Conservation (phyloP, 495 filamentous ascomycete genomes). For the Xylaria grammica region DNA sequence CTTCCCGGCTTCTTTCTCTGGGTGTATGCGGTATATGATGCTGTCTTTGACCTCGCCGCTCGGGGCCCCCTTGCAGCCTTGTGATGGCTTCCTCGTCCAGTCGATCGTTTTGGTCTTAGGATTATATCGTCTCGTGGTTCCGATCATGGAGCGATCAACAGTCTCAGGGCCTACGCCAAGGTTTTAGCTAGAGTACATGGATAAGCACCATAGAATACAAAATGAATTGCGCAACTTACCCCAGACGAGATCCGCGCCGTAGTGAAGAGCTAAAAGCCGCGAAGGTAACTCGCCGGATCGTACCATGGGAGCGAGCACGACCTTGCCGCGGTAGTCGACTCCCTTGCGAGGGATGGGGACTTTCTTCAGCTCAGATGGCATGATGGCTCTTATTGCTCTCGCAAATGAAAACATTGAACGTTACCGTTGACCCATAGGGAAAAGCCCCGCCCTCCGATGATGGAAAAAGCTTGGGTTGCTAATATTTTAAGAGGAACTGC, state of each 20-base stretch:
- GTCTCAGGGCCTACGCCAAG: constrained; percentile 77
- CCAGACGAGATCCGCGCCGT: constrained; percentile 97
- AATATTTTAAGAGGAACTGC: not conserved
- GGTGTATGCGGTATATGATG: constrained; percentile 84
- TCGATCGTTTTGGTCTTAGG: constrained; percentile 77
- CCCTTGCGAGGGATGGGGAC: constrained; percentile 86
- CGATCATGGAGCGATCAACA: constrained; percentile 88
- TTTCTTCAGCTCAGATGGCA: constrained; percentile 61
- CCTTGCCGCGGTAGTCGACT: constrained; percentile 89
- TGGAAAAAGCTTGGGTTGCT: not conserved
- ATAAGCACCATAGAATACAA: not conserved
- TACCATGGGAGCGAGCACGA: constrained; percentile 97
- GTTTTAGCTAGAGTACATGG: constrained; percentile 9
- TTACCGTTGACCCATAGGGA: not conserved
- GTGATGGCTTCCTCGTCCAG: constrained; percentile 76
- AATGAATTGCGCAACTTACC: constrained; percentile 50
- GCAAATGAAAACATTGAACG: constrained; percentile 27
- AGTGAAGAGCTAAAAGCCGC: constrained; percentile 83
- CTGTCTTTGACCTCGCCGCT: constrained; percentile 59
- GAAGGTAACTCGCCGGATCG: constrained; percentile 92
- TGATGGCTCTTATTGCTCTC: constrained; percentile 43
- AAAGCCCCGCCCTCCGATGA: constrained; percentile 10
- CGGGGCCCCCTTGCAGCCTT: constrained; percentile 55
- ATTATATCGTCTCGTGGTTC: constrained; percentile 77
- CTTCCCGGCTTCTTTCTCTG: constrained; percentile 68